Percentiles rank a stretch among this genome's conserved stretches.
Evolutionary conservation across 208 protist species (phyloP).

Genomic region (Wallacemonas collosoma): DNA sequence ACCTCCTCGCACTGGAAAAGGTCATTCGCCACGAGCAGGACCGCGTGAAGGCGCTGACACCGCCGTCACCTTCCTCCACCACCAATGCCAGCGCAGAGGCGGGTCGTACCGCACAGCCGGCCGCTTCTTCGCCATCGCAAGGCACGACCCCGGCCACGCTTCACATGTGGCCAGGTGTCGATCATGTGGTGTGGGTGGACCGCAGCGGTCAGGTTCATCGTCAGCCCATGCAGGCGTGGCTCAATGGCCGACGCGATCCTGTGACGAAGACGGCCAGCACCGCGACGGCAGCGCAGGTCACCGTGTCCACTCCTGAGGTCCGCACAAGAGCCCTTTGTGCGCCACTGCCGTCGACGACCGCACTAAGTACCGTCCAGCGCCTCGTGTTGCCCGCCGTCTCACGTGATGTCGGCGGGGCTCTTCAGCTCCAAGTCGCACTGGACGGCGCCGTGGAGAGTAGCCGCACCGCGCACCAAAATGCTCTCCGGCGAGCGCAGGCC

Average conservation of each 20-base stretch:
- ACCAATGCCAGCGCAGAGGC: background rate
- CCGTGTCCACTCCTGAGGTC: background rate
- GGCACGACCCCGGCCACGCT: slow-evolving; percentile 5
- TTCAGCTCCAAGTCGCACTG: slow-evolving; percentile 23
- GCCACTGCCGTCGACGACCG: slow-evolving; percentile 40
- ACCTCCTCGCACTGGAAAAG: background rate
- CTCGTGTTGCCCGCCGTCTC: slow-evolving; percentile 29
- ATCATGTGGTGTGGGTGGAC: slow-evolving; percentile 17
- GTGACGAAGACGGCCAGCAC: background rate
- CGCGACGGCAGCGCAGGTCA: background rate
- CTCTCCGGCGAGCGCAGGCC: background rate
- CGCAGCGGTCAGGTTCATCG: background rate
- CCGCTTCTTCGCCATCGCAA: background rate
- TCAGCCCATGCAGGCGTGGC: slow-evolving; percentile 14
- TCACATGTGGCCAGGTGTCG: background rate
- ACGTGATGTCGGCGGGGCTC: slow-evolving; percentile 24
- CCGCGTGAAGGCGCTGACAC: background rate
- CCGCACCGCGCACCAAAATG: slow-evolving; percentile 21
- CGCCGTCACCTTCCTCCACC: background rate
- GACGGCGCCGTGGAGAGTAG: slow-evolving; percentile 21
- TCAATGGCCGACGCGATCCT: background rate
- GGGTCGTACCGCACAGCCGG: background rate
- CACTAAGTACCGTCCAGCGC: slow-evolving; percentile 41
- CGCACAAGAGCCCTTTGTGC: slow-evolving; percentile 19
- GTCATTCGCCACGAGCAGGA: slow-evolving; percentile 5